Conservation (phyloP, 2,329 filamentous ascomycete species). For the Raffaelea albimanens region DNA sequence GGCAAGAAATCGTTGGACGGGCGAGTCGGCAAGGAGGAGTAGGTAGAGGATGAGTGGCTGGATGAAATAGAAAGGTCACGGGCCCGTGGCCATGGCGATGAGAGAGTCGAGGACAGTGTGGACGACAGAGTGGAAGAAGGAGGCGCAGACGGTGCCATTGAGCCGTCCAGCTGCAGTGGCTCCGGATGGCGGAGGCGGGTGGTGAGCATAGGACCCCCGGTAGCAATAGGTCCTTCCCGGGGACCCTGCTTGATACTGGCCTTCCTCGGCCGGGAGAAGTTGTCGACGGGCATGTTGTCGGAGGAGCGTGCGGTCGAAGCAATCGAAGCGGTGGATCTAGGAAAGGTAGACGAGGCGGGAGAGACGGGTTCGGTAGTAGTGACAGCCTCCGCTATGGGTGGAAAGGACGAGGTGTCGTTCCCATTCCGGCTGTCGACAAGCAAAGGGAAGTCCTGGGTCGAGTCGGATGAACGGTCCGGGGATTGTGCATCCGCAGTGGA, state of each 20-base stretch:
- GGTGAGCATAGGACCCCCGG: neutral
- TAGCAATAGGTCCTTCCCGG: slow-evolving; percentile 16
- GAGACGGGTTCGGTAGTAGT: slow-evolving; percentile 10
- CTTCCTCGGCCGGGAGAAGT: slow-evolving; percentile 52
- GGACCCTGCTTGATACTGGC: slow-evolving; percentile 37
- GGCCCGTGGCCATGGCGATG: slow-evolving; percentile 32
- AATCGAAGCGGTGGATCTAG: slow-evolving; percentile 3
- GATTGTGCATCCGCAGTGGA: slow-evolving; percentile 13
- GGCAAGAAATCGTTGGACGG: slow-evolving; percentile 29
- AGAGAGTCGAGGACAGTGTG: slow-evolving; percentile 6
- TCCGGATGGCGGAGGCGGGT: slow-evolving; percentile 12
- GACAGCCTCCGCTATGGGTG: neutral
- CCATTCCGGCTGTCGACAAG: slow-evolving; percentile 12
- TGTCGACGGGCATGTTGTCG: slow-evolving; percentile 28
- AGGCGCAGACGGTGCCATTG: neutral
- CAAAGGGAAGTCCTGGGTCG: slow-evolving; percentile 7
- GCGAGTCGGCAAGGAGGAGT: slow-evolving; percentile 31
- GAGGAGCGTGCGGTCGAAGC: neutral
- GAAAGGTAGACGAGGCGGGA: slow-evolving; percentile 15
- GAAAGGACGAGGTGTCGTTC: neutral
- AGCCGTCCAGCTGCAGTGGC: neutral
- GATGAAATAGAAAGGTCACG: slow-evolving; percentile 38
- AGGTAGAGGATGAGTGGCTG: slow-evolving; percentile 34
- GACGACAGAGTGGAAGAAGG: no score
- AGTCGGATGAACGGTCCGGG: slow-evolving; percentile 5